phyloP scores from a whole-genome alignment of 2,329 filamentous ascomycete genomes.

The Chalara sp. region DNA sequence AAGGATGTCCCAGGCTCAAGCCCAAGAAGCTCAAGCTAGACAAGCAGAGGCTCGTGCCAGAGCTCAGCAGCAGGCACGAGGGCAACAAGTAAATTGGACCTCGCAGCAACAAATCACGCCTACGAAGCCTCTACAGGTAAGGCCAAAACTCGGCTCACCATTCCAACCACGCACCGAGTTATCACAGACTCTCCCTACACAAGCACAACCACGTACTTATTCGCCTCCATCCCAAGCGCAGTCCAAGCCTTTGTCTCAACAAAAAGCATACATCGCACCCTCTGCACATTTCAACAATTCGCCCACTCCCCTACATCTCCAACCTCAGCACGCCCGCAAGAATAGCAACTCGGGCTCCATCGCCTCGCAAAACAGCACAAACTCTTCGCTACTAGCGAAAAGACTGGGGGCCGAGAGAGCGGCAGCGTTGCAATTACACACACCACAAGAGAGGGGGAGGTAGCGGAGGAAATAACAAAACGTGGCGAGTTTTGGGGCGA shows the following conservation, averaged over 20 bases:
- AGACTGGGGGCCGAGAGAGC: background rate
- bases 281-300: background rate
- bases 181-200: background rate
- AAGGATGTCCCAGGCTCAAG: background rate
- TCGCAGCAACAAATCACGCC: background rate
- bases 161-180: background rate
- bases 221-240: background rate
- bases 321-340: background rate
- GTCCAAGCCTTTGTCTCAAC: background rate
- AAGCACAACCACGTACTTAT: background rate
- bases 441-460: background rate
- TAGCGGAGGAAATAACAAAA: background rate
- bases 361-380: constrained; percentile 16
- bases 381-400: constrained; percentile 39
- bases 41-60: background rate
- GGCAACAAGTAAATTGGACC: too few relatives aligned
- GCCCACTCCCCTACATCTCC: background rate
- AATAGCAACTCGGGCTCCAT: constrained; percentile 8
- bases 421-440: background rate
- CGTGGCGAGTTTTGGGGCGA: constrained; percentile 19
- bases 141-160: background rate
- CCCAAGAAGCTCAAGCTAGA: background rate
- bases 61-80: too few relatives aligned
- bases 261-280: background rate
- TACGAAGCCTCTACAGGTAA: background rate